Percentiles rank a stretch among this genome's conserved stretches.
Conservation (phyloP, 2,329 filamentous ascomycete species). For the Xylariaceae sp. region DNA sequence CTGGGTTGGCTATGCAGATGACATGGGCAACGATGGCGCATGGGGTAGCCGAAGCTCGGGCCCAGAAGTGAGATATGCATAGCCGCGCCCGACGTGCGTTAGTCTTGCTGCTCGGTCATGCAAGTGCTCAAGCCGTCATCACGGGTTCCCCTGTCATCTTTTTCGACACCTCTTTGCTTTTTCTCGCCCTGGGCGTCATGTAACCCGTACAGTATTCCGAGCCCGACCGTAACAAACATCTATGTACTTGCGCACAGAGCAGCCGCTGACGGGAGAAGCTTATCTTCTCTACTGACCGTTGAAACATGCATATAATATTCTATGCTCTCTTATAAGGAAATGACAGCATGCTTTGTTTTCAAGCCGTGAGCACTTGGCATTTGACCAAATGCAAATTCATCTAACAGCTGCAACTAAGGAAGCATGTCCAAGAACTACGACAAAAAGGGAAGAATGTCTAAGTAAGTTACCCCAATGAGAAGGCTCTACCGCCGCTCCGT, state of each 20-base stretch:
- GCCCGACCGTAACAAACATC: no score
- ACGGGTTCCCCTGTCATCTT: slow-evolving; percentile 24
- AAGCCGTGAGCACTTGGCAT: neutral
- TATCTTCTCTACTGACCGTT: slow-evolving; percentile 16
- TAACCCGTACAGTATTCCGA: slow-evolving; percentile 1
- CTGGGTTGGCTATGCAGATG: slow-evolving; percentile 16
- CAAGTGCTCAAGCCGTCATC: slow-evolving; percentile 31
- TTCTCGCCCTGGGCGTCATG: slow-evolving; percentile 10
- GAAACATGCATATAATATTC: slow-evolving; percentile 4
- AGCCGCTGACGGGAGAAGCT: slow-evolving; percentile 20
- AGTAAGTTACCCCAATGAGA: no score
- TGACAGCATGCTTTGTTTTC: no score
- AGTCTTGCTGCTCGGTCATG: slow-evolving; percentile 32
- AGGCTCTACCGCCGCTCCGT: no score
- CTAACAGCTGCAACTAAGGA: no score
- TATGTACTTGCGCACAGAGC: no score
- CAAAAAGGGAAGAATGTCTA: neutral
- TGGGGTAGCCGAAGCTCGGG: slow-evolving; percentile 28
- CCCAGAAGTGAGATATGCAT: slow-evolving; percentile 32
- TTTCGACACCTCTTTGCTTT: slow-evolving; percentile 7
- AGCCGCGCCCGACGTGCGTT: slow-evolving; percentile 36
- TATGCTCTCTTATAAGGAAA: neutral
- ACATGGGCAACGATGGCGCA: slow-evolving; percentile 21
- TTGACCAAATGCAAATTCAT: no score
- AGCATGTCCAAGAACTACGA: neutral